Evolutionary conservation across 2,329 filamentous ascomycete genomes (phyloP), one percentile per base, ranked within the genome.

Genomic region (Talaromyces sp.): DNA sequence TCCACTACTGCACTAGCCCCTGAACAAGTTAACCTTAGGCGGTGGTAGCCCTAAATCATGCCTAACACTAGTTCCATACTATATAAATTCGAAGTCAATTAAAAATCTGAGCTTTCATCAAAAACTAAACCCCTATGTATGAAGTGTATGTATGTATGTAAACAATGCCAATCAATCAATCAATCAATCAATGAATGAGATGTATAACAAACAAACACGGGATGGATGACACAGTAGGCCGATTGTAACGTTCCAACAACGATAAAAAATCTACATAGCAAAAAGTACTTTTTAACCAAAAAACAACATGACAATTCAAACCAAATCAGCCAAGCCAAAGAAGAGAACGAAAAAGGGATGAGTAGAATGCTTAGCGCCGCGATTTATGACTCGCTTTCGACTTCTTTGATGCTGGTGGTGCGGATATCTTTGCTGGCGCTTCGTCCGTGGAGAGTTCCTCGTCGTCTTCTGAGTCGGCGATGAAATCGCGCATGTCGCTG

Each of bases 401-500:
- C 69, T 79, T 79, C 72, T 78, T 79, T 34, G 75, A 70, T 38
- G 65, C 38, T 27, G 77, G 73, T 43, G 47, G 36, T 47, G 47
- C 11, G 72, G 70, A 27, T 72, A 72, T 27, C 13, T 49, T 64
- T 71, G 69, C 45, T 60, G 29, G 45, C 65, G 63, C 67, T 17
- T 71, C 72, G 58, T 73, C 74, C 22, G 76, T 74, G 27, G 73
- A 76, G 27, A 71, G 69, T 25, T 82, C 75, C 25, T 76, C 79
- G 11, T 80, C 78, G 8, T 79, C 78, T 45, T 84, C 82, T 2
- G 78, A 80, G 64, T 83, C 80, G 5, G 80, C 78, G 59, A 83
- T 77, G 69, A 81, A 79, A 60, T 83, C 81, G 13, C 25, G 40
- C 61, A 67, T 64, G n/a, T 64, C 85, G 67, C 89, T 88, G 6